These are phyloP conservation scores for Fusarium redolens DNA, from an alignment of 2,329 filamentous ascomycete species.

Conservation along the genomic window DNA sequence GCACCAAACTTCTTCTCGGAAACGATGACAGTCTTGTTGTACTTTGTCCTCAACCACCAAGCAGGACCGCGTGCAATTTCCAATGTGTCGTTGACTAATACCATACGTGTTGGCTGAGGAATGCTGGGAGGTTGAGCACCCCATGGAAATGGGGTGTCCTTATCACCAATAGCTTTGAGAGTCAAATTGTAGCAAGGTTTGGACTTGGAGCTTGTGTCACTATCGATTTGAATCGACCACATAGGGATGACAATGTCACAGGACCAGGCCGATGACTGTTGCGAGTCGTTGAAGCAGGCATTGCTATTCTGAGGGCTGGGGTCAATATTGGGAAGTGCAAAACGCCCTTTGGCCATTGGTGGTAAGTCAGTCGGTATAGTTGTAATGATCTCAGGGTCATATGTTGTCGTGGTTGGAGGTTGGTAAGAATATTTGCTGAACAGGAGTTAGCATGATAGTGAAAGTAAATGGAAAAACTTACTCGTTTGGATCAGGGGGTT, in stretches of 20 bases:
- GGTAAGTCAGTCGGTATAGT: conserved; percentile 63
- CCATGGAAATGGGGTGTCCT: conserved; percentile 57
- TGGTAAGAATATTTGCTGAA: conserved; percentile 35
- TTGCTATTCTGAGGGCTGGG: conserved; percentile 59
- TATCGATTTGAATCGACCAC: conserved; percentile 57
- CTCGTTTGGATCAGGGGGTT: conserved; percentile 12
- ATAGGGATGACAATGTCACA: conserved; percentile 64
- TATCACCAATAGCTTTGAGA: conserved; percentile 49
- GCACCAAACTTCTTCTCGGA: conserved; percentile 54
- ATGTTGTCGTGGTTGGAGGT: conserved; percentile 51
- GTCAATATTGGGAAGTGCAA: conserved; percentile 64
- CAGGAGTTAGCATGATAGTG: conserved; percentile 4
- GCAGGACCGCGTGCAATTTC: conserved; percentile 63
- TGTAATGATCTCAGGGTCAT: conserved; percentile 63
- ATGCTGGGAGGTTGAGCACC: conserved; percentile 66
- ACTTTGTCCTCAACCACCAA: conserved; percentile 63
- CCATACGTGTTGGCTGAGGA: conserved; percentile 52
- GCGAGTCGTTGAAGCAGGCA: conserved; percentile 67
- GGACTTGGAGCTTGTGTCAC: conserved; percentile 34
- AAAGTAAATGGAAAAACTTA: conserved; percentile 9
- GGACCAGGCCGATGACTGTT: conserved; percentile 70
- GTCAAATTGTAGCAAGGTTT: conserved; percentile 55
- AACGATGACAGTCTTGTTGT: conserved; percentile 68
- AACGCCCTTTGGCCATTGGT: conserved; percentile 66
- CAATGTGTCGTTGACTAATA: conserved; percentile 63